Evolutionary conservation across 306 rosid genomes (phyloP), one percentile per base, ranked within the genome.

Genomic region (Acmispon strigosus): DNA sequence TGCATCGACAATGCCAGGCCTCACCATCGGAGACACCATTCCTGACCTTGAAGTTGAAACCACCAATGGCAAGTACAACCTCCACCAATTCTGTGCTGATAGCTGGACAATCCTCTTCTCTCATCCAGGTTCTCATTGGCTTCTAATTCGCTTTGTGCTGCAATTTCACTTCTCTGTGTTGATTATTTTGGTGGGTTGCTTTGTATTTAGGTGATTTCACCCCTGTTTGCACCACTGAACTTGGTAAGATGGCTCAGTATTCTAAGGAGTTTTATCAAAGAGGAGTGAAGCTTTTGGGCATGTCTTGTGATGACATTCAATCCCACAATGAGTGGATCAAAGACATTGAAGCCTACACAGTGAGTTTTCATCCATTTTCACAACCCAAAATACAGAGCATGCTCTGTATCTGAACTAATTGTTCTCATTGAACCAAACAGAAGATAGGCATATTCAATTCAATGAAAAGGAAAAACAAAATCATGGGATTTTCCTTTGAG

Each of bases 151-250:
- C 17, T 15, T 45, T 14, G 11, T n/a, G n/a, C n/a, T n/a, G n/a
- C n/a, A n/a, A n/a, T n/a, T n/a, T n/a, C n/a, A n/a, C n/a, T n/a
- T n/a, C n/a, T n/a, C n/a, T n/a, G n/a, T 63, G 14, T 54, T 19
- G n/a, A 19, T 39, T 39, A 3, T 9, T 39, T 8, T 32, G 37
- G 37, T 32, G 7, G 7, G 37, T 39, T 39, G 43, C 9, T 39
- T 39, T 39, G 11, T 34, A 7, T 49, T 12, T 59, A 88, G 98
- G 87, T 61, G 93, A 92, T 83, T 92, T 90, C 83, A 90, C 98
- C 12, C 96, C 93, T 0, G 90, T 92, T 14, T 88, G 98, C 71
- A 88, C 98, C 4, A 92, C 96, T 8, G 96, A 90, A 55, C 93
- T 92, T 15, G 93, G 86, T 1, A 81, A 83, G 78, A 87, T 88